Percentiles rank a stretch among this genome's conserved stretches.
Conservation (phyloP, 768 basidiomycete species). For the Phaffia tasmanica region DNA sequence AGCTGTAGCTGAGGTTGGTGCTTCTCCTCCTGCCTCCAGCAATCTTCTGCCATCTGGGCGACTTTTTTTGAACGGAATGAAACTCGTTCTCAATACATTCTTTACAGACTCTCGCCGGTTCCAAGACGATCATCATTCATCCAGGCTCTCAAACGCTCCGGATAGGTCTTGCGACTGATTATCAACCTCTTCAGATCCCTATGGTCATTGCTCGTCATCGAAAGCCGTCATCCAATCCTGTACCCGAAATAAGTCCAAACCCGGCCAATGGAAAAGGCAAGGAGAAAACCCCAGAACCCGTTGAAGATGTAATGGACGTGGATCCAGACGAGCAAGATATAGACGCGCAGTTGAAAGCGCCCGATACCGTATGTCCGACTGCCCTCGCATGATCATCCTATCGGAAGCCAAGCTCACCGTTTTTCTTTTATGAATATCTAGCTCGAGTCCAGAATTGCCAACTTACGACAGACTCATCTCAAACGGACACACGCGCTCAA, state of each 20-base stretch:
- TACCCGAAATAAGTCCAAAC: constrained; percentile 19
- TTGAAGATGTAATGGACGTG: constrained; percentile 23
- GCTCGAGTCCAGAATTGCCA: constrained; percentile 59
- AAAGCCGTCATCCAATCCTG: background rate
- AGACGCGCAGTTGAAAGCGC: constrained; percentile 21
- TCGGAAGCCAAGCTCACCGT: no score
- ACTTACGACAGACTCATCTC: constrained; percentile 37
- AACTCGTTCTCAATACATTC: constrained; percentile 30
- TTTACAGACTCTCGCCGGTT: background rate
- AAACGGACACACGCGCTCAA: constrained; percentile 45
- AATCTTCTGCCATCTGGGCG: background rate
- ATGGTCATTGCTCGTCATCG: constrained; percentile 28
- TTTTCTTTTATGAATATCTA: constrained; percentile 15
- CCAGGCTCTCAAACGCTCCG: constrained; percentile 39
- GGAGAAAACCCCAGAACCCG: constrained; percentile 20
- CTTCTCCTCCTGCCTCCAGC: background rate
- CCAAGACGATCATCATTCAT: constrained; percentile 37
- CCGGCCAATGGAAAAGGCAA: constrained; percentile 25
- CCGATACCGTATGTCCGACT: background rate
- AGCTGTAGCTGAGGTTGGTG: constrained; percentile 28
- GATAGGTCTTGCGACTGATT: constrained; percentile 39
- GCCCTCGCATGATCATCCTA: background rate
- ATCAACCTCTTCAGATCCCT: constrained; percentile 27
- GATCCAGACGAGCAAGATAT: constrained; percentile 17
- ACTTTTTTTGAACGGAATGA: constrained; percentile 9